A percentile compares a stretch with the other conserved stretches of the same genome.
phyloP scores from a whole-genome alignment of 768 basidiomycete species.

The Mycena maculata region DNA sequence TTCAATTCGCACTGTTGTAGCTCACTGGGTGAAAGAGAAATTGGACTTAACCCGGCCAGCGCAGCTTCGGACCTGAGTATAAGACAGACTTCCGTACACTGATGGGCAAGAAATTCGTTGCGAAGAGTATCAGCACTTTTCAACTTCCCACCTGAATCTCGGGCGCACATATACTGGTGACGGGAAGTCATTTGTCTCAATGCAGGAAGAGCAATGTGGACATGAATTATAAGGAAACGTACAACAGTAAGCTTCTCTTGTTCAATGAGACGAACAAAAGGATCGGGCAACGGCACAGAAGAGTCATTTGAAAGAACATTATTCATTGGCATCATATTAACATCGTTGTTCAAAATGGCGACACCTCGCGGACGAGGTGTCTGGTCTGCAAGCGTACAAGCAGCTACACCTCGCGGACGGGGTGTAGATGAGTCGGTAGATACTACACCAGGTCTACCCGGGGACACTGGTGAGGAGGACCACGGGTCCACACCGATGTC shows the following conservation, averaged over 20 bases:
- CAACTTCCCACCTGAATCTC: neutral
- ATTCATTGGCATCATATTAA: neutral
- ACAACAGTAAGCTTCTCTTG: neutral
- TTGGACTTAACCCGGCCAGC: neutral
- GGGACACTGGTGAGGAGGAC: conserved; percentile 3
- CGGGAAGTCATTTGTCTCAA: conserved; percentile 3
- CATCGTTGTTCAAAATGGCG: neutral
- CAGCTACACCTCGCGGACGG: too few species aligned
- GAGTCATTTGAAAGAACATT: neutral
- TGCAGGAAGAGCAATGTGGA: neutral
- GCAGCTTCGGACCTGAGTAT: conserved; percentile 10
- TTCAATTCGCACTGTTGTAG: conserved; percentile 1
- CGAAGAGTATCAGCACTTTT: neutral
- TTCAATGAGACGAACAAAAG: neutral
- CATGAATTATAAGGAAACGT: neutral
- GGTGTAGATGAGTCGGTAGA: too few species aligned
- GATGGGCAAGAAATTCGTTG: conserved; percentile 6
- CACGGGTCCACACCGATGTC: neutral
- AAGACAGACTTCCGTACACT: conserved; percentile 10
- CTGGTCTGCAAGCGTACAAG: too few species aligned
- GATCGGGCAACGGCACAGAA: neutral
- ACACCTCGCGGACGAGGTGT: too few species aligned
- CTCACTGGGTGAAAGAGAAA: neutral
- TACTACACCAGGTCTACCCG: conserved; percentile 10
- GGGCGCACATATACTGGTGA: neutral